Base-by-base conservation (phyloP, 805 yeast species). In the Ogataea allantospora region DNA sequence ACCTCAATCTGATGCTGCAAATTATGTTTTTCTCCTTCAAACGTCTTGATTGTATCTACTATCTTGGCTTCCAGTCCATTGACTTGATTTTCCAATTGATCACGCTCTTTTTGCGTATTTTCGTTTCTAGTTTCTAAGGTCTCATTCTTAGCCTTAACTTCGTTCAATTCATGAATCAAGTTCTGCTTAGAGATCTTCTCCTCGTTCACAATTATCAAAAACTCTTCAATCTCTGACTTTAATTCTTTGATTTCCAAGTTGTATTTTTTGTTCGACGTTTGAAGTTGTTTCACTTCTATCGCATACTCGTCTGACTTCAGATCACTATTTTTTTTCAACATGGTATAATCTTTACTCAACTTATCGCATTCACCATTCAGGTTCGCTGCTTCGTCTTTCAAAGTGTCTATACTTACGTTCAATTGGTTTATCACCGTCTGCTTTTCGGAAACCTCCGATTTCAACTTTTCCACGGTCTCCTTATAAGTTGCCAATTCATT, bases 331-430 rank as follows among this genome's bases (percentile, higher is more conserved):
- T 68, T 58, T 33, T 75, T 64, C 27, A 70, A 41, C 5, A 52
- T 45, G 6, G 66, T 54, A 31, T 71, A 54, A 6, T 70, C 66
- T 20, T 53, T 56, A 13, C 72, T 67, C 30, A 77, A 58, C 26
- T 75, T 58, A 31, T 74, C 77, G 50, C 83, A 77, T 48, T 80
- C 84, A 19, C 56, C 58, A 45, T 77, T 78, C 43, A 80, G 51
- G 20, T 67, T 71, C 2, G 40, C 49, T 14, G 64, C 57, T 45
- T 70, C 68, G 21, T 51, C 52, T n/a, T 53, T 46, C 38, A 61
- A 42, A 7, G 44, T 31, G 11, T 35, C 48, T 32, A 48, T 50
- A 33, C 46, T 46, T 42, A 47, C 22, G 34, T 38, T 27, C 44
- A 42, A 42, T 45, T 44, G 36, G 16, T 46, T 42, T 34, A 63